Conservation (phyloP, 2,329 filamentous ascomycete species). For the Cadophora sp. region DNA sequence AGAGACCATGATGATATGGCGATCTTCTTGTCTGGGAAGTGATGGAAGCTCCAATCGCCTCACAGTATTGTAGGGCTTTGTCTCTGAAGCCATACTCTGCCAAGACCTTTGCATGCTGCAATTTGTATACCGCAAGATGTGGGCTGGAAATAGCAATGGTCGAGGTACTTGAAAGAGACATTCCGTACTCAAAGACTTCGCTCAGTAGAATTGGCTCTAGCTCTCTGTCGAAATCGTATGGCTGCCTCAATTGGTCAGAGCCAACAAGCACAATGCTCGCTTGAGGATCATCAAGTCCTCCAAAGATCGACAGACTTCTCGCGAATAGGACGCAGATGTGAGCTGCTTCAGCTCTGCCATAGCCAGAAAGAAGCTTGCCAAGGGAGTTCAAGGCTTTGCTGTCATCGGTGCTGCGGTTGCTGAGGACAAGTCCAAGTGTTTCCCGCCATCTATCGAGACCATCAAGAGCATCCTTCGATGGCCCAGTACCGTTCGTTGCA, state of each 20-base stretch:
- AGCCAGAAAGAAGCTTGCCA: constrained; percentile 81
- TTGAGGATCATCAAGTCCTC: constrained; percentile 81
- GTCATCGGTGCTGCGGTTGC: constrained; percentile 86
- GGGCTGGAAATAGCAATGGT: constrained; percentile 67
- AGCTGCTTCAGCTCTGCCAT: constrained; percentile 88
- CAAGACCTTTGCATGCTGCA: constrained; percentile 83
- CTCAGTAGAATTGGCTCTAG: constrained; percentile 90
- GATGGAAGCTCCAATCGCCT: constrained; percentile 78
- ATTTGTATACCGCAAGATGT: constrained; percentile 89
- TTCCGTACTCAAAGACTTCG: constrained; percentile 91
- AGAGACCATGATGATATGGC: constrained; percentile 79
- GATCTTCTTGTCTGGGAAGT: constrained; percentile 83
- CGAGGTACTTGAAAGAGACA: constrained; percentile 70
- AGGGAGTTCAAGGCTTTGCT: constrained; percentile 78
- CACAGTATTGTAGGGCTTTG: constrained; percentile 91
- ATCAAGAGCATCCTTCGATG: constrained; percentile 75
- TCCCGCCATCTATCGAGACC: constrained; percentile 95
- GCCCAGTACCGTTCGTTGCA: constrained; percentile 65
- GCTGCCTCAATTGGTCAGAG: constrained; percentile 76
- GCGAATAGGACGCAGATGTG: constrained; percentile 95
- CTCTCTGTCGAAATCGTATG: constrained; percentile 77
- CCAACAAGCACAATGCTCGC: constrained; percentile 85
- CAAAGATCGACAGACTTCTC: constrained; percentile 71
- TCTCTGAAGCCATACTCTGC: constrained; percentile 83
- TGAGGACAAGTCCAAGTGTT: constrained; percentile 83